Conservation (phyloP, 2,329 filamentous ascomycete species). For the Emergomyces orientalis region DNA sequence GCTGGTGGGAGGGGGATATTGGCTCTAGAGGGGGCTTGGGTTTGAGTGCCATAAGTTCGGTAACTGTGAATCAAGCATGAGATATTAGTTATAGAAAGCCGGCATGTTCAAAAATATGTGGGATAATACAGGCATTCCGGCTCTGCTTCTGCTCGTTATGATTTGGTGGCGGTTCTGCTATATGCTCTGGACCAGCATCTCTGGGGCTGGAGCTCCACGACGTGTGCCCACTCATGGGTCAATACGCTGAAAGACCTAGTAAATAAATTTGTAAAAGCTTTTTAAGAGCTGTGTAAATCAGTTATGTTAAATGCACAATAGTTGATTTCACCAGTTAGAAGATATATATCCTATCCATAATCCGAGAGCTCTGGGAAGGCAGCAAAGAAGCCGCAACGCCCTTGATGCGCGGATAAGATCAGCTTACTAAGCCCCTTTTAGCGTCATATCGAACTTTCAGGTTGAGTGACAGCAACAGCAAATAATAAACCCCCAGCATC, state of each 20-base stretch:
- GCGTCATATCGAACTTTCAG: not conserved
- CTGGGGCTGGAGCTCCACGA: constrained; percentile 1
- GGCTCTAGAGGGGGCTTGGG: constrained; percentile 11
- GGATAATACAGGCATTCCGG: constrained; percentile 8
- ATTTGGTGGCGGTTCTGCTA: constrained; percentile 11
- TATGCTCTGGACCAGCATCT: not conserved
- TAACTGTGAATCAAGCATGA: constrained; percentile 11
- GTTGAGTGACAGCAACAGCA: not conserved
- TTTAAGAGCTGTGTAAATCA: not conserved
- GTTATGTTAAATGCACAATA: not conserved
- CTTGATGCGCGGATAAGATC: constrained; percentile 6
- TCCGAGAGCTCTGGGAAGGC: not conserved
- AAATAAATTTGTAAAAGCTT: not conserved
- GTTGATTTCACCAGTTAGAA: not conserved
- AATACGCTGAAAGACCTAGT: not conserved
- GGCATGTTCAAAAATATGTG: constrained; percentile 1
- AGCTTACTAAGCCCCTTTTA: constrained; percentile 2
- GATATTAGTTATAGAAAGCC: constrained; percentile 1
- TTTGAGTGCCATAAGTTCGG: constrained; percentile 14
- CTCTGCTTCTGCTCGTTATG: constrained; percentile 17
- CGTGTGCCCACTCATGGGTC: not conserved
- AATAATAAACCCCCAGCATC: not conserved
- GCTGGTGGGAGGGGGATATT: constrained; percentile 3
- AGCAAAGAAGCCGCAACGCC: not conserved
- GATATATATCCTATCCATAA: not conserved